Conservation (phyloP, 1,139 yeast species). For the Nakaseomyces kungkrabaensis region DNA sequence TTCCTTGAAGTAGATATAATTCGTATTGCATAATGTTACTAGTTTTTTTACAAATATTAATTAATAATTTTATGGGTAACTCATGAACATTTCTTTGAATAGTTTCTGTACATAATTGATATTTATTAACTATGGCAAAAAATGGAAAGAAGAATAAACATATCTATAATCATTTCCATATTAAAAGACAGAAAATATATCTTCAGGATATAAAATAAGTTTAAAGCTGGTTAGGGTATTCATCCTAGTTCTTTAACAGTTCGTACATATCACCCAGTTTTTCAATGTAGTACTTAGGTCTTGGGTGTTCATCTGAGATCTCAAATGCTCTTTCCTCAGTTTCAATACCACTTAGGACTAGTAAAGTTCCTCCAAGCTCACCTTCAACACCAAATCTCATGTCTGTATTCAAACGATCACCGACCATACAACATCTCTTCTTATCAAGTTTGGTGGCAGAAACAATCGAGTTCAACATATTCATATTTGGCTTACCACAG, state of each 20-base stretch:
- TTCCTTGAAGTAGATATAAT: constrained; percentile 15
- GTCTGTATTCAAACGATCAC: constrained; percentile 91
- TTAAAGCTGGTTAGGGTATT: no score
- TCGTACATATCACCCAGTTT: constrained; percentile 62
- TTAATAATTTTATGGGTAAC: no score
- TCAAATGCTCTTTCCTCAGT: constrained; percentile 48
- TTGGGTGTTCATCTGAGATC: constrained; percentile 34
- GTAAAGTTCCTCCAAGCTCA: constrained; percentile 65
- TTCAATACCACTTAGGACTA: constrained; percentile 88
- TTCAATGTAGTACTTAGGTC: constrained; percentile 62
- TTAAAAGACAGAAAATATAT: no score
- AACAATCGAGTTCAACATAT: constrained; percentile 84
- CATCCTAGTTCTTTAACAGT: neutral
- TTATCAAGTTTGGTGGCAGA: constrained; percentile 52
- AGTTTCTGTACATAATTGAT: no score
- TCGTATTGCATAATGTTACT: no score
- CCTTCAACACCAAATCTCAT: constrained; percentile 86
- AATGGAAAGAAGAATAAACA: no score
- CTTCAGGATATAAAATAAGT: no score
- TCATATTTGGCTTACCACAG: constrained; percentile 85
- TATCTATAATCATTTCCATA: no score
- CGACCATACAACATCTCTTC: constrained; percentile 74
- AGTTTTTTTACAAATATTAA: no score
- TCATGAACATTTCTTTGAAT: no score
- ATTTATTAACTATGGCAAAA: no score